Evolutionary conservation across 163 green algal genomes (phyloP).

Genomic region (Scenedesmus sp.): DNA sequence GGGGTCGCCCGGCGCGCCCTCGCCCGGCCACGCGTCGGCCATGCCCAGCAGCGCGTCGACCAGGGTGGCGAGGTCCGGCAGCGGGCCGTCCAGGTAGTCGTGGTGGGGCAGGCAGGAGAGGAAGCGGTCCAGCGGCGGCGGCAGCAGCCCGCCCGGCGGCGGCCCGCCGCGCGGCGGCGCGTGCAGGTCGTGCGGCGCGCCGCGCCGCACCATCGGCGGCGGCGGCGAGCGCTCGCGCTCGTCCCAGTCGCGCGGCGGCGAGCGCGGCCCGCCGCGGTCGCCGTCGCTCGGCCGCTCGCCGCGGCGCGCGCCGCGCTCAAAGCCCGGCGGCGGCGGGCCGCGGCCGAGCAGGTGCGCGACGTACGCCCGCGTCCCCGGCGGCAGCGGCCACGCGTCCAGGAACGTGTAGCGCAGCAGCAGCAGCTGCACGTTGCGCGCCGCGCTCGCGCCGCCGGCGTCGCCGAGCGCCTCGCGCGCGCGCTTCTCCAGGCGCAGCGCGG

Average conservation of each 20-base stretch:
- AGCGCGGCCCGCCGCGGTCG: too few relatives aligned
- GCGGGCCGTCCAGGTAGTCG: conserved; percentile 52
- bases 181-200: neutral
- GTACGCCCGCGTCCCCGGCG: conserved; percentile 43
- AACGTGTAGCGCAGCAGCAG: conserved; percentile 66
- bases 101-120: conserved; percentile 48
- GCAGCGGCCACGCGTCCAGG: conserved; percentile 50
- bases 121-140: conserved; percentile 51
- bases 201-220: neutral
- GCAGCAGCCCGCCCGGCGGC: conserved; percentile 47
- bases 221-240: neutral
- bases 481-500: conserved; percentile 46
- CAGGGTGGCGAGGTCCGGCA: conserved; percentile 61
- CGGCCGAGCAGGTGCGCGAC: conserved; percentile 55
- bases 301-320: conserved; percentile 18
- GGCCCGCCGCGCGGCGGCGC: neutral
- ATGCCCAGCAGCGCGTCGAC: conserved; percentile 57
- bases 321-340: conserved; percentile 37
- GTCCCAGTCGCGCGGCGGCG: neutral
- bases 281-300: neutral
- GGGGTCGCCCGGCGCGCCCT: neutral
- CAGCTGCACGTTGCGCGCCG: conserved; percentile 43
- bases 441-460: conserved; percentile 41
- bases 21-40: neutral
- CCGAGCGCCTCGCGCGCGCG: conserved; percentile 51